Conservation (phyloP, 441 rosid genomes). For the Arabidopsis lyrata region DNA sequence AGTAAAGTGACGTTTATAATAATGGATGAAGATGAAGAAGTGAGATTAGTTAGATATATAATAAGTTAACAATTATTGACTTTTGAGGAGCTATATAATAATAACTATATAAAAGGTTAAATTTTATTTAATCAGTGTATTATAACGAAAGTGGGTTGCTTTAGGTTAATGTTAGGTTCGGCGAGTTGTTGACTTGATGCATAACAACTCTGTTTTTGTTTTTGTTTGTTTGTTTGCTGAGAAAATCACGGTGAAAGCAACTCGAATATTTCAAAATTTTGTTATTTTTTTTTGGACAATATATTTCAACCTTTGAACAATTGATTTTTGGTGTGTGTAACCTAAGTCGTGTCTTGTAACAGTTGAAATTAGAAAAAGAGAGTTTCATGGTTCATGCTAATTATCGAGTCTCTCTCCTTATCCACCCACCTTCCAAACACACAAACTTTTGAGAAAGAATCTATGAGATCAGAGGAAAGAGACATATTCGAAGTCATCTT, state of each 20-base stretch:
- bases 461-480: slow-evolving; percentile 29
- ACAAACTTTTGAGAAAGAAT: neutral
- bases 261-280: neutral
- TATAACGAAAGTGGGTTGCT: slow-evolving; percentile 51
- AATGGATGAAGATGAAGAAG: slow-evolving; percentile 41
- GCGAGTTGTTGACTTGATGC: slow-evolving; percentile 61
- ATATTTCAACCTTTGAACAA: slow-evolving; percentile 23
- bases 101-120: slow-evolving; percentile 22
- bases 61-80: slow-evolving; percentile 30
- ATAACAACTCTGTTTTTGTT: slow-evolving; percentile 42
- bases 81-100: neutral
- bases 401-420: slow-evolving; percentile 24
- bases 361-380: slow-evolving; percentile 25
- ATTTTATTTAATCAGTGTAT: neutral
- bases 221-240: slow-evolving; percentile 41
- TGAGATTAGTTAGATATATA: slow-evolving; percentile 28
- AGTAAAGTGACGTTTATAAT: slow-evolving; percentile 26
- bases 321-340: neutral
- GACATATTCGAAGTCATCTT: slow-evolving; percentile 1
- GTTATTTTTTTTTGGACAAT: slow-evolving; percentile 19
- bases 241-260: slow-evolving; percentile 41
- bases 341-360: slow-evolving; percentile 34
- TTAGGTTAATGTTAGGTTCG: slow-evolving; percentile 49
- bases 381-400: slow-evolving; percentile 28
- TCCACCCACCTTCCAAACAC: slow-evolving; percentile 16